Base-by-base conservation (phyloP, 176 grass and related monocot genomes). In the Hordeum marinum region DNA sequence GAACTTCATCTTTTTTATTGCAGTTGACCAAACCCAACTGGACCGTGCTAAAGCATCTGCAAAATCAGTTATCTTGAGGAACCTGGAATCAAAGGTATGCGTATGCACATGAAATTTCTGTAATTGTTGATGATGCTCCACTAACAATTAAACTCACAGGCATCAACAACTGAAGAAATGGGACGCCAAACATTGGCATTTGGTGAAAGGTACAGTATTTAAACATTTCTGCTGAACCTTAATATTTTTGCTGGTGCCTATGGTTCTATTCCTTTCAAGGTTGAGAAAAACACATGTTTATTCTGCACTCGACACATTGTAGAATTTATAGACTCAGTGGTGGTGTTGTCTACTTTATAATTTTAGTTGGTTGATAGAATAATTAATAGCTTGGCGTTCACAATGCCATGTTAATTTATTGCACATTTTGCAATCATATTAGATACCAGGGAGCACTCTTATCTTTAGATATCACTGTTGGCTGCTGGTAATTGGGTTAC, bases 21-120 rank as follows among this genome's bases (percentile, higher is more conserved):
- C 80, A 99, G 94, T 96, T 88, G 88, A 96, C 78, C 96, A 96
- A 54, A 84, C 70, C 29, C 88, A 99, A 48, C 82, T 99, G 61
- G 90, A 99, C 89, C 90, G 88, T 83, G 96, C 91, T 67, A 99
- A 96, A 92, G 84, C 91, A 41, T 86, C 86, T 37, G 90, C 92
- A 62, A 99, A 99, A 88, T 92, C 94, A 32, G 86, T 91, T 10
- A 72, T 96, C 45, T 80, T 99, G 82, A 85, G 77, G 26, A 92
- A 89, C 72, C 75, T 94, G 66, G 96, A 99, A 85, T 91, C 91
- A 9, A 81, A 93, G 86, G 97, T 99, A 89, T 74, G 42, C 64
- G 79, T 46, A 18, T 64, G 35, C 43, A 42, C 27, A 11, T 63
- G 50, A 11, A 85, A 84, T 81, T 82, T 84, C 24, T 89, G 27